A percentile compares a stretch with the other conserved stretches of the same genome.
Conservation (phyloP, 768 basidiomycete genomes). For the Boletus coccyginus region DNA sequence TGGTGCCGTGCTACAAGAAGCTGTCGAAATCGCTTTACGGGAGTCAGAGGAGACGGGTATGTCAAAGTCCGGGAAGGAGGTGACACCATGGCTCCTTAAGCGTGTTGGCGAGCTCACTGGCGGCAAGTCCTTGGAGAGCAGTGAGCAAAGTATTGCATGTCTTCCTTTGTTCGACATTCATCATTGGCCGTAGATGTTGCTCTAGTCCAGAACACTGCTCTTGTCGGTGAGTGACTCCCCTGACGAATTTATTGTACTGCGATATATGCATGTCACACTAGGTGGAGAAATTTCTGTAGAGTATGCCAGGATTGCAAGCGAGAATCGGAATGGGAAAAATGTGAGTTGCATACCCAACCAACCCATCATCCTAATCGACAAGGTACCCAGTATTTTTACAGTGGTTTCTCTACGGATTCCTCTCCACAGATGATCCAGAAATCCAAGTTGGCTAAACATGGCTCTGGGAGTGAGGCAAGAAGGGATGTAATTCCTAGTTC, state of each 20-base stretch:
- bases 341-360: constrained; percentile 11
- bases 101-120: constrained; percentile 79
- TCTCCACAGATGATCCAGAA: not conserved
- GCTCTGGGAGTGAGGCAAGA: not conserved
- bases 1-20: constrained; percentile 69
- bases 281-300: constrained; percentile 79
- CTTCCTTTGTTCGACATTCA: not conserved
- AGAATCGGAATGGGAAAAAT: constrained; percentile 13
- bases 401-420: not conserved
- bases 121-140: constrained; percentile 70
- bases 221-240: constrained; percentile 56
- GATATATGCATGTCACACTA: constrained; percentile 25
- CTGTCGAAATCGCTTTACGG: constrained; percentile 78
- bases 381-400: constrained; percentile 12
- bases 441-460: not conserved
- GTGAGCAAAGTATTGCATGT: constrained; percentile 38
- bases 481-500: constrained; percentile 2
- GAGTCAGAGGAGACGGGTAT: constrained; percentile 85
- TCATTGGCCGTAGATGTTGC: constrained; percentile 63
- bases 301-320: constrained; percentile 54
- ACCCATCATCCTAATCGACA: not conserved
- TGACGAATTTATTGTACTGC: not conserved
- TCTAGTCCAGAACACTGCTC: constrained; percentile 84
- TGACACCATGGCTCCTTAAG: constrained; percentile 89
- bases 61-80: constrained; percentile 80